Evolutionary conservation across 2,329 filamentous ascomycete genomes (phyloP), one percentile per base, ranked within the genome.

Genomic region (Parastagonospora avenae): DNA sequence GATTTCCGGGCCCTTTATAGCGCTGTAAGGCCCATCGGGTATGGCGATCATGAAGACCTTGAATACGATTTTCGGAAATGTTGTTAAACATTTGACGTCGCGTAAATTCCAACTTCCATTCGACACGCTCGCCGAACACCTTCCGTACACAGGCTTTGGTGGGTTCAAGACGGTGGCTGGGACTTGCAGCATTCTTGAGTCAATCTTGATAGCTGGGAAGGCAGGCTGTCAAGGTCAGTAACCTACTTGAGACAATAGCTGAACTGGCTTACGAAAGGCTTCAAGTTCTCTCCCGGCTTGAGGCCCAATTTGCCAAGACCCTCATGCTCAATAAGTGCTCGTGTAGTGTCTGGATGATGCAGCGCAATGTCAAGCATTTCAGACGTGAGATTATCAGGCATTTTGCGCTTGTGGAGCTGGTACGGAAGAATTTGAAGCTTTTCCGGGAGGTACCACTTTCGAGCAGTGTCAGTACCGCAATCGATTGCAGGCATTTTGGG

Each of bases 321-420:
- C 28, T 66, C 61, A 8, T 56, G 31, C 38, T 63, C 57, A 28
- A 66, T 60, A 6, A 57, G 35, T 1, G 50, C 38, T 46, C 55
- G 49, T 11, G 29, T 57, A 4, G 29, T 12, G 1, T 41, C 27
- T 1, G 61, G 59, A 8, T n/a, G 29, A 9, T 46, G 46, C 9
- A 48, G 51, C n/a, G 65, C 60, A 12, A 46, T 14, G 8, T 49
- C 28, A 6, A 63, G 30, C 62, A 67, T 66, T 4, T 7, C 12
- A 3, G 24, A n/a, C 1, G 54, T 54, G 3, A 63, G 28, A 5
- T 14, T 12, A n/a, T 56, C 57, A 1, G 62, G 62, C 16, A 66
- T 42, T 15, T 39, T 47, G 8, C 50, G 41, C 28, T 48, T 57
- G 41, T 56, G 64, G 4, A 57, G 19, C 50, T 65, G 61, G 29